Evolutionary conservation across 208 protist species (phyloP), one percentile per base, ranked within the genome.

Genomic region (Acanthamoeba triangularis): DNA sequence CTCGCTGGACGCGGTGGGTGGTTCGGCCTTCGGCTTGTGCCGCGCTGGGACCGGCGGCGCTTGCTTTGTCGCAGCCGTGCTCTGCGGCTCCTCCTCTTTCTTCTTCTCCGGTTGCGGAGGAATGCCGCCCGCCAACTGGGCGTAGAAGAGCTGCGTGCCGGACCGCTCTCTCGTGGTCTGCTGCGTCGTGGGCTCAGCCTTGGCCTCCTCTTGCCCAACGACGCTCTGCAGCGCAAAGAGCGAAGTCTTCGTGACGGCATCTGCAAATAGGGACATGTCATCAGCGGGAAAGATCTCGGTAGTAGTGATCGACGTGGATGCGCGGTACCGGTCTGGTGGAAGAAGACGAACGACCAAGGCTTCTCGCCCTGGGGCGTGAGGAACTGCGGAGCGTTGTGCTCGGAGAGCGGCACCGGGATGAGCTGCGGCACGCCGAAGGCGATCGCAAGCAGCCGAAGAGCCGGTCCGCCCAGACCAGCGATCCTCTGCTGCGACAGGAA

Each of bases 401-500:
- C 47, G n/a, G 80, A 63, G 47, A 88, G 80, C 30, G 80, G 80
- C 49, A 63, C 25, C 7, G 80, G 80, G 14, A 88, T 14, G 80
- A 63, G 23, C 52, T 63, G 44, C 23, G 80, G 80, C 25, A 88
- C 47, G 3, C 80, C 80, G 10, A 88, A 44, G 11, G 80, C 80
- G 80, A 88, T 88, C 33, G 80, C 23, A 2, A 88, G 80, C 80
- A 88, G 44, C 4, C 80, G 80, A 28, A 88, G 52, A 41, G 25
- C 28, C 0, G 25, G 16, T 63, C 52, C n/a, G 25, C 80, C 30
- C 14, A 54, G 49, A 13, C 28, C 14, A n/a, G 28, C 28, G 49
- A 52, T 0, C 49, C 35, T 85, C 80, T 30, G 30, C 14, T 28
- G 49, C 13, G 41, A 33, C 49, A 88, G 10, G 20, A 88, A 63